These are phyloP conservation scores for Mayamaea pseudoterrestris DNA, from an alignment of 108 stramenopile genomes.

Conservation along the genomic window DNA sequence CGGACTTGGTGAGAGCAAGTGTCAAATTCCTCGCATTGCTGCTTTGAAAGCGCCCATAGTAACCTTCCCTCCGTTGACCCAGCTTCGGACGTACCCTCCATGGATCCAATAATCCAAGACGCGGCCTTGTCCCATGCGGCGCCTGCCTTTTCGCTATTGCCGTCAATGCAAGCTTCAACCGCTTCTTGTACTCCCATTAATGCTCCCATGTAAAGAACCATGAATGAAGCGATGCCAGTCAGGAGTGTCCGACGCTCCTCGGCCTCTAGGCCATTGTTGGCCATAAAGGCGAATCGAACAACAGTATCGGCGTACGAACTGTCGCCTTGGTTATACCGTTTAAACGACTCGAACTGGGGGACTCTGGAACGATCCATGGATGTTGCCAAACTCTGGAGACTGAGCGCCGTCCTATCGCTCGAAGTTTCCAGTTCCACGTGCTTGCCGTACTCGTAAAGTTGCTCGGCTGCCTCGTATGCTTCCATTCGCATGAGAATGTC, in stretches of 20 bases:
- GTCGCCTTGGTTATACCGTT: conserved; percentile 33
- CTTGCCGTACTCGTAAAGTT: conserved; percentile 53
- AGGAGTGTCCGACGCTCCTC: conserved; percentile 37
- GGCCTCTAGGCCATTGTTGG: conserved; percentile 13
- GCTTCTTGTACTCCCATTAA: conserved; percentile 46
- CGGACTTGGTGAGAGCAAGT: conserved; percentile 29
- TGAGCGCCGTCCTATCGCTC: conserved; percentile 13
- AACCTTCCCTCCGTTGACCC: conserved; percentile 39
- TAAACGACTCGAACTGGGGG: conserved; percentile 49
- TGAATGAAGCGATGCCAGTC: conserved; percentile 31
- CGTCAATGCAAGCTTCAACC: conserved; percentile 27
- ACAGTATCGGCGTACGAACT: conserved; percentile 58
- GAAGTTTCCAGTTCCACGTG: conserved; percentile 13
- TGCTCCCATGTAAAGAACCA: conserved; percentile 57
- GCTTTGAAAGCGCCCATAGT: conserved; percentile 44
- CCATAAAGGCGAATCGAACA: conserved; percentile 26
- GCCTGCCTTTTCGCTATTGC: conserved; percentile 2
- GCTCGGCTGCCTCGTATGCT: conserved; percentile 52
- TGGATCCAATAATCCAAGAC: conserved; percentile 52
- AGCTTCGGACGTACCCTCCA: conserved; percentile 43
- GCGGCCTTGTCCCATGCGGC: conserved; percentile 47
- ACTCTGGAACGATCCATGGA: conserved; percentile 41
- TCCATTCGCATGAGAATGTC: conserved; percentile 49
- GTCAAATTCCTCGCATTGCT: conserved; percentile 53
- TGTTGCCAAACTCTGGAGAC: conserved; percentile 36